Evolutionary conservation across 2,329 filamentous ascomycete genomes (phyloP).

Genomic region (Calonectria pseudoturangicola): DNA sequence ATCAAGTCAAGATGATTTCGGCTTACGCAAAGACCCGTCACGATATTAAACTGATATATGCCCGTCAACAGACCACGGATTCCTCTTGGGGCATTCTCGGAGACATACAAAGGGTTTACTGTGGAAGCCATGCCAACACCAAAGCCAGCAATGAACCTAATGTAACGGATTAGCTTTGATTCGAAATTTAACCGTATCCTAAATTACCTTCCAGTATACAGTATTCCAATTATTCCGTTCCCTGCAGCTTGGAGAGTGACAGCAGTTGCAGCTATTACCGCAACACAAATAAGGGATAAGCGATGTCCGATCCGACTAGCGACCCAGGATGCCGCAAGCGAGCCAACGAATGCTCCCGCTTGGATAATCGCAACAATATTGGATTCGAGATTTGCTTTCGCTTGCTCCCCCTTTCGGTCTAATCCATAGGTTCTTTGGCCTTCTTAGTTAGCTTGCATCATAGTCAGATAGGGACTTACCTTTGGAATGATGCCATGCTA

Average conservation of each 20-base stretch:
- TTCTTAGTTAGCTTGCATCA: background rate
- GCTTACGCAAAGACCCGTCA: background rate
- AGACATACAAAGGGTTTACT: constrained; percentile 29
- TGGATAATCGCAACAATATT: background rate
- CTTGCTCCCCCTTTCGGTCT: background rate
- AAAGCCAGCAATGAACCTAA: constrained; percentile 27
- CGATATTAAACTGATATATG: constrained; percentile 16
- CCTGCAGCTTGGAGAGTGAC: background rate
- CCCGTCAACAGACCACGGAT: constrained; percentile 29
- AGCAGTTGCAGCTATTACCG: background rate
- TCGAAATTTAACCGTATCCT: background rate
- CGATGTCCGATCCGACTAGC: background rate
- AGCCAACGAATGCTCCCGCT: background rate
- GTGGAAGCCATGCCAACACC: constrained; percentile 26
- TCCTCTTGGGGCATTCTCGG: constrained; percentile 24
- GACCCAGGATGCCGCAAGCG: background rate
- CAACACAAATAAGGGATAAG: background rate
- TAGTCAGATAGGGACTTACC: background rate
- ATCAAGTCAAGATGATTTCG: too few relatives aligned
- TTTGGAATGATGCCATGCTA: background rate
- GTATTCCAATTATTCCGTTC: background rate
- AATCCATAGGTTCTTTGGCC: background rate
- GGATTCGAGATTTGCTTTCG: background rate
- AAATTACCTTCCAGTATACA: background rate
- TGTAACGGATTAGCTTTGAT: background rate